A percentile compares a stretch with the other conserved stretches of the same genome.
These are phyloP conservation scores for Nitzschia palea DNA, from an alignment of 108 stramenopile species.

Conservation along the genomic window DNA sequence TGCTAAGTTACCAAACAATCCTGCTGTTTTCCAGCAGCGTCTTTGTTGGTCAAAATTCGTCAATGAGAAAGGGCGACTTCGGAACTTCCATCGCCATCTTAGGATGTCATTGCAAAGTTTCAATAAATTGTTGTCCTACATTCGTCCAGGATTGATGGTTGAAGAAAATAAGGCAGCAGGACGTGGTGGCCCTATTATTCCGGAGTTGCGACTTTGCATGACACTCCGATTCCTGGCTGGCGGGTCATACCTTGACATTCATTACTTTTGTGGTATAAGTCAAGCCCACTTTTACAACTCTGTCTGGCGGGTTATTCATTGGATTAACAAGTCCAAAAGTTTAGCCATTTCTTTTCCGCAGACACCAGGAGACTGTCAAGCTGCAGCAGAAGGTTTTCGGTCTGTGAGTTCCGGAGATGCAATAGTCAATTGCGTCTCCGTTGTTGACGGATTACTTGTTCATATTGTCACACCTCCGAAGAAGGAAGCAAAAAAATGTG, in stretches of 20 bases:
- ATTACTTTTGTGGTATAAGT: background rate
- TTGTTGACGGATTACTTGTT: conserved; percentile 21
- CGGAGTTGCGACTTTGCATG: background rate
- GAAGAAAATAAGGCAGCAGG: too few relatives aligned
- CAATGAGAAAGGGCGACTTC: too few relatives aligned
- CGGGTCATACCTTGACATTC: conserved; percentile 11
- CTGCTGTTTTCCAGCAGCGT: too few relatives aligned
- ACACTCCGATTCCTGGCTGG: conserved; percentile 22
- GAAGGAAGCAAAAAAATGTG: background rate
- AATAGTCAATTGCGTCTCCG: conserved; percentile 3
- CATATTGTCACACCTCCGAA: conserved; percentile 6
- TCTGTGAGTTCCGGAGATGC: background rate
- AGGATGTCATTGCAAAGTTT: too few relatives aligned
- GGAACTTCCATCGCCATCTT: too few relatives aligned
- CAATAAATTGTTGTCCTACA: too few relatives aligned
- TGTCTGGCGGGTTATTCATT: background rate
- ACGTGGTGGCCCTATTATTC: background rate
- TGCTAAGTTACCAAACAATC: too few relatives aligned
- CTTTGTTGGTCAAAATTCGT: too few relatives aligned
- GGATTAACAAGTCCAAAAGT: background rate
- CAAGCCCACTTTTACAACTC: background rate
- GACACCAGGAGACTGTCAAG: background rate
- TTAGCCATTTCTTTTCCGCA: background rate
- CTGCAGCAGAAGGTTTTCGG: background rate
- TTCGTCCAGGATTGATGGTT: too few relatives aligned